These are phyloP conservation scores for Naumovozyma castellii DNA, from an alignment of 805 yeast genomes.

Conservation along the genomic window DNA sequence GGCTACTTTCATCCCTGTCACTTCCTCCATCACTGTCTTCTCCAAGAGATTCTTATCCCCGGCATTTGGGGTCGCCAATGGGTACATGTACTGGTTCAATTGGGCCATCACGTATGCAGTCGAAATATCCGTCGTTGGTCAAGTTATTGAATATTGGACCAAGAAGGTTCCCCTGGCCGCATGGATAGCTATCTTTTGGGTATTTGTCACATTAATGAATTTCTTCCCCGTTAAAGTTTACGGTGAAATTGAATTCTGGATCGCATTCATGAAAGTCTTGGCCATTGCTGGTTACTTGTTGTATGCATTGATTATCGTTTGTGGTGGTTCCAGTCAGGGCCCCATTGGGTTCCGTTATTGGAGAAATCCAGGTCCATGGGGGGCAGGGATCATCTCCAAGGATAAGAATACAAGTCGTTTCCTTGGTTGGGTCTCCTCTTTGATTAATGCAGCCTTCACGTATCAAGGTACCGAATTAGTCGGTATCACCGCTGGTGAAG, in stretches of 20 bases:
- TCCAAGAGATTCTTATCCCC: conserved; percentile 54
- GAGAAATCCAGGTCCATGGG: conserved; percentile 65
- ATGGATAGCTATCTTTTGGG: conserved; percentile 50
- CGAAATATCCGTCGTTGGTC: conserved; percentile 49
- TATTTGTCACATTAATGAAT: conserved; percentile 35
- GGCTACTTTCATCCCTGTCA: conserved; percentile 64
- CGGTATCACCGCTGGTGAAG: conserved; percentile 52
- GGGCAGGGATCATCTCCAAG: conserved; percentile 41
- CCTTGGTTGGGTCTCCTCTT: conserved; percentile 45
- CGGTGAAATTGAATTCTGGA: conserved; percentile 53
- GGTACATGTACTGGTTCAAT: conserved; percentile 63
- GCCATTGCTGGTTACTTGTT: conserved; percentile 48
- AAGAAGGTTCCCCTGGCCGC: conserved; percentile 46
- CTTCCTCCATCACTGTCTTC: conserved; percentile 54
- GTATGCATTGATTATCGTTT: conserved; percentile 45
- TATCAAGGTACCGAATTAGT: conserved; percentile 53
- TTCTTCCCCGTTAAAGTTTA: conserved; percentile 46
- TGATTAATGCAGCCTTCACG: conserved; percentile 48
- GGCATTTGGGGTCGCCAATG: conserved; percentile 58
- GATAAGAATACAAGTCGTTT: conserved; percentile 38
- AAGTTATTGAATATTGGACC: conserved; percentile 48
- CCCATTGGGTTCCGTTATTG: conserved; percentile 58
- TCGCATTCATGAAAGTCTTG: conserved; percentile 42
- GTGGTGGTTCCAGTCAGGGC: conserved; percentile 47
- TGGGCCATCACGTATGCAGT: conserved; percentile 66